Percentiles rank a stretch among this genome's conserved stretches.
Conservation (phyloP, 306 rosid species). For the Malus fusca region DNA sequence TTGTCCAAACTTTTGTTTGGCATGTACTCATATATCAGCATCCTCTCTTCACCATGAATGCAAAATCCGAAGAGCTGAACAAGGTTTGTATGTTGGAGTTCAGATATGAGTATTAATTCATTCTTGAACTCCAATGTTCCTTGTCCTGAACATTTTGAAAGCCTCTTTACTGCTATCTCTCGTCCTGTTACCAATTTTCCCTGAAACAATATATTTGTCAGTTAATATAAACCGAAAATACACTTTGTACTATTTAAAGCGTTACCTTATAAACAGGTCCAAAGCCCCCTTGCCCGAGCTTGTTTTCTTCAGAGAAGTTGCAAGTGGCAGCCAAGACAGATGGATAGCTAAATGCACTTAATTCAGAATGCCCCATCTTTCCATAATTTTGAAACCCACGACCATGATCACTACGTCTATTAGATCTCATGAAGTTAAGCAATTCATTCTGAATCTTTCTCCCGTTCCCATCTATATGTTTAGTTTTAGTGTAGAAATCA, state of each 20-base stretch:
- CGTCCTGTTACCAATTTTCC: conserved; percentile 8
- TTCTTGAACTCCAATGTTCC: neutral
- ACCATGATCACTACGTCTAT: neutral
- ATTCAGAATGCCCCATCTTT: neutral
- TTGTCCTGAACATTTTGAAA: conserved; percentile 9
- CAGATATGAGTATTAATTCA: neutral
- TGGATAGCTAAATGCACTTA: conserved; percentile 3
- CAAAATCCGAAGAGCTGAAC: conserved; percentile 4
- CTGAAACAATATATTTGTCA: neutral
- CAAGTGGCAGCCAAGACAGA: conserved; percentile 1
- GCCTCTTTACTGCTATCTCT: conserved; percentile 29
- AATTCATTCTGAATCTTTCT: neutral
- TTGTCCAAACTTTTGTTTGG: conserved; percentile 2
- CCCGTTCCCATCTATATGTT: neutral
- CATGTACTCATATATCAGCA: neutral
- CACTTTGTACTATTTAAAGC: neutral
- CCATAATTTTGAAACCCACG: neutral
- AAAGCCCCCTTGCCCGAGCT: conserved; percentile 6
- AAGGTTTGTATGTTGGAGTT: conserved; percentile 6
- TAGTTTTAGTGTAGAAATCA: neutral
- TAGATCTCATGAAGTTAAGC: neutral
- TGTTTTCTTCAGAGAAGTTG: neutral
- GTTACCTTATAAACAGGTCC: conserved; percentile 3
- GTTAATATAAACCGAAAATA: neutral
- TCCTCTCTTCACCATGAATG: conserved; percentile 1